phyloP scores from a whole-genome alignment of 805 yeast genomes.

The Sugiyamaella lignohabitans region DNA sequence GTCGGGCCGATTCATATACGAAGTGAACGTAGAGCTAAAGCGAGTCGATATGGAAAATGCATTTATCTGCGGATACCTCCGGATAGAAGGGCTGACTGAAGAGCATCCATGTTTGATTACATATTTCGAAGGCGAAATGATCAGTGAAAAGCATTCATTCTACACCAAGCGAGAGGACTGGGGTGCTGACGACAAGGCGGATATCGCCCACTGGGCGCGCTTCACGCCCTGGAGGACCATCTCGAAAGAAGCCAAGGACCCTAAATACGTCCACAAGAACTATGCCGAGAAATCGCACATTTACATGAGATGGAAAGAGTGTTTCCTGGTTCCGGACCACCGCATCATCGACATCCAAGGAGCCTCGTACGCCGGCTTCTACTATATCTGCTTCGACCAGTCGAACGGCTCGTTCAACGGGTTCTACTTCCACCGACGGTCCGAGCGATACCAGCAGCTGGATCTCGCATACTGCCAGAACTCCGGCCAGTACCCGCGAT shows the following conservation, averaged over 20 bases:
- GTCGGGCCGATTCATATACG: conserved; percentile 57
- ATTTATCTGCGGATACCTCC: conserved; percentile 51
- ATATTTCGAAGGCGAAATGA: conserved; percentile 65
- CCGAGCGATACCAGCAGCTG: conserved; percentile 74
- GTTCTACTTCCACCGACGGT: conserved; percentile 70
- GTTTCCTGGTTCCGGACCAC: conserved; percentile 77
- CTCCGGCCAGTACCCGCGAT: conserved; percentile 38
- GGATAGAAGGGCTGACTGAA: conserved; percentile 56
- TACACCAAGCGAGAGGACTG: conserved; percentile 53
- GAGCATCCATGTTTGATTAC: conserved; percentile 60
- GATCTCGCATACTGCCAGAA: conserved; percentile 52
- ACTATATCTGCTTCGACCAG: conserved; percentile 79
- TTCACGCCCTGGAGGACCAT: conserved; percentile 41
- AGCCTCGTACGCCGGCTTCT: conserved; percentile 90
- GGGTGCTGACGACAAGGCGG: conserved; percentile 56
- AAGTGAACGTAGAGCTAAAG: conserved; percentile 62
- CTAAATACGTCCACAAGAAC: conserved; percentile 27
- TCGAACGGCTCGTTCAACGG: conserved; percentile 70
- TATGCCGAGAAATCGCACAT: conserved; percentile 42
- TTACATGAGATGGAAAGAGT: conserved; percentile 95
- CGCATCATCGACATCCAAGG: conserved; percentile 51
- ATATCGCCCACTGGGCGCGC: conserved; percentile 61
- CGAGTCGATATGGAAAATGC: conserved; percentile 57
- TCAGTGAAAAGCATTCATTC: conserved; percentile 54
- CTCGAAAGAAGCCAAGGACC: conserved; percentile 24